phyloP scores from a whole-genome alignment of 2,329 filamentous ascomycete species.

The Penicillium sclerotigenum region DNA sequence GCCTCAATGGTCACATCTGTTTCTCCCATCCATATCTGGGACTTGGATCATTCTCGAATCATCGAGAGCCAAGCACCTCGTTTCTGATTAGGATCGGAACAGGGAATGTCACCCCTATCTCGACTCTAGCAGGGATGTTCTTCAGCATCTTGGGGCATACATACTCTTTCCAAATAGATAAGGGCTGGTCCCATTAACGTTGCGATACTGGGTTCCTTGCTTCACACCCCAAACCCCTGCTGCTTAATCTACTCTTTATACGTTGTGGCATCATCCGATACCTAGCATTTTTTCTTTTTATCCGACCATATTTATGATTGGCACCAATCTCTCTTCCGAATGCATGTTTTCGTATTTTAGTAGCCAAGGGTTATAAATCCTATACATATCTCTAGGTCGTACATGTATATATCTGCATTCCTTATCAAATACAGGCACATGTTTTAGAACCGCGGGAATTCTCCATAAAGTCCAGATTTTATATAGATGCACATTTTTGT shows the following conservation, averaged over 20 bases:
- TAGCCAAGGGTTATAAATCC: background rate
- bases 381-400: background rate
- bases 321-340: background rate
- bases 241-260: conserved; percentile 19
- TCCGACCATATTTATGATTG: background rate
- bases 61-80: background rate
- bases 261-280: conserved; percentile 21
- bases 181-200: conserved; percentile 10
- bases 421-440: conserved; percentile 2
- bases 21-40: conserved; percentile 7
- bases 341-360: background rate
- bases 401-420: conserved; percentile 1
- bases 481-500: conserved; percentile 6
- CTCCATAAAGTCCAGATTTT: background rate
- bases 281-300: conserved; percentile 14
- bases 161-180: background rate
- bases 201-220: conserved; percentile 13
- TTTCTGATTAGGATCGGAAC: background rate
- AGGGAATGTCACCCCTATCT: background rate
- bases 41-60: conserved; percentile 8
- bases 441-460: conserved; percentile 19
- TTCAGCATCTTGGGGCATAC: background rate
- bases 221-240: conserved; percentile 11
- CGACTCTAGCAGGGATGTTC: background rate
- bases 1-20: conserved; percentile 2